phyloP scores from a whole-genome alignment of 139 green algal species.

The Chloropicon primus region DNA sequence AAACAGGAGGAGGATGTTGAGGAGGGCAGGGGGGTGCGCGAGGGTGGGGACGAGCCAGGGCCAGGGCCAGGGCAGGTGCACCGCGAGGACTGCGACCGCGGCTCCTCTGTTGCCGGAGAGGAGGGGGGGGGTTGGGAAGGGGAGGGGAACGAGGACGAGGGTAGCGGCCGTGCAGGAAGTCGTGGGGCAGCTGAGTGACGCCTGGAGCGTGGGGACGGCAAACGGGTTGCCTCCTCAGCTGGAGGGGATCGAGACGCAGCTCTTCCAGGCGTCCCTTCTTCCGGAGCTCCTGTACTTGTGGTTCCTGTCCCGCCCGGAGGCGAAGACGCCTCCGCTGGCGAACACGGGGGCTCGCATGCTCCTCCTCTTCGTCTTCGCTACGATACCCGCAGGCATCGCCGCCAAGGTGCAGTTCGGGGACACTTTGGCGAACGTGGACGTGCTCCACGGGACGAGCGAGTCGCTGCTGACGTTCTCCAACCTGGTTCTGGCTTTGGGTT shows the following conservation, averaged over 20 bases:
- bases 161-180: background rate
- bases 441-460: slow-evolving; percentile 87
- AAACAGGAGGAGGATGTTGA: too few relatives aligned
- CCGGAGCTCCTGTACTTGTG: slow-evolving; percentile 67
- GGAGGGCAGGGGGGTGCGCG: too few relatives aligned
- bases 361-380: slow-evolving; percentile 85
- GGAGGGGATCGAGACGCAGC: slow-evolving; percentile 17
- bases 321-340: slow-evolving; percentile 22
- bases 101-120: too few relatives aligned
- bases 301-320: slow-evolving; percentile 79
- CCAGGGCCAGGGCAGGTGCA: too few relatives aligned
- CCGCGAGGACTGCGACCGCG: too few relatives aligned
- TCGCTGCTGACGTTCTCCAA: slow-evolving; percentile 91
- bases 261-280: slow-evolving; percentile 70
- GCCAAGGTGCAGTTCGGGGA: slow-evolving; percentile 31
- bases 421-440: slow-evolving; percentile 31
- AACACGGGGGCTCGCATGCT: slow-evolving; percentile 94
- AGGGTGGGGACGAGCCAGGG: too few relatives aligned
- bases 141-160: background rate
- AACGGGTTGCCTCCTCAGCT: background rate
- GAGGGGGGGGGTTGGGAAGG: too few relatives aligned
- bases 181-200: background rate
- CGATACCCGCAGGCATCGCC: slow-evolving; percentile 85
- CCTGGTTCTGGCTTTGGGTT: slow-evolving; percentile 65
- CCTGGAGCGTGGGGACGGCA: slow-evolving; percentile 12